A percentile compares a stretch with the other conserved stretches of the same genome.
These are phyloP conservation scores for Hyaloscypha bicolor DNA, from an alignment of 495 filamentous ascomycete genomes.

Conservation along the genomic window DNA sequence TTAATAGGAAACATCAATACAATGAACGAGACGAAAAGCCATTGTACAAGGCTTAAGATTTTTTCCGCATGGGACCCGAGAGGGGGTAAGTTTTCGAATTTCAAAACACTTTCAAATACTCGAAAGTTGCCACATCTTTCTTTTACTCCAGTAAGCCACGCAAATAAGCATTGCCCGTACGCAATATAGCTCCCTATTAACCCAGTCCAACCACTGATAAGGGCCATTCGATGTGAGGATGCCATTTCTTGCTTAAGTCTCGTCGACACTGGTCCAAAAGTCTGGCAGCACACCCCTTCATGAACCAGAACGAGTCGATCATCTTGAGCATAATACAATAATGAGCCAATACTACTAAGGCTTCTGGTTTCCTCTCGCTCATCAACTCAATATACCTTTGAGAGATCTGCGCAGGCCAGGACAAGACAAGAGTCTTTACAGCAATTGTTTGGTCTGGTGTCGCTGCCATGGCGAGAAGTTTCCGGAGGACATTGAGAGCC, in stretches of 20 bases:
- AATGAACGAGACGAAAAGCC: no score
- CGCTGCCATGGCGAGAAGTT: background rate
- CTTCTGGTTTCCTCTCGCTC: slow-evolving; percentile 34
- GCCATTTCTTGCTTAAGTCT: slow-evolving; percentile 36
- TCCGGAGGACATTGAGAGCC: background rate
- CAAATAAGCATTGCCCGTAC: no score
- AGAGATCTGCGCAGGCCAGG: slow-evolving; percentile 11
- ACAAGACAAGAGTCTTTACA: background rate
- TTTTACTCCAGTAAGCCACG: no score
- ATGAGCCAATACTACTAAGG: slow-evolving; percentile 44
- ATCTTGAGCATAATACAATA: slow-evolving; percentile 43
- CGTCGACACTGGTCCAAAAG: slow-evolving; percentile 38
- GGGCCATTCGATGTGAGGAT: slow-evolving; percentile 43
- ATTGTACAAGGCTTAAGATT: no score
- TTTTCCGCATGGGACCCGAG: no score
- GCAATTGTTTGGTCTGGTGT: slow-evolving; percentile 1
- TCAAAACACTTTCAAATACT: no score
- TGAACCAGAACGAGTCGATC: slow-evolving; percentile 42
- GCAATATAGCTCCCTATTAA: background rate
- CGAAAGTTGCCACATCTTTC: no score
- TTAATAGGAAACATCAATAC: no score
- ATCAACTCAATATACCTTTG: slow-evolving; percentile 16
- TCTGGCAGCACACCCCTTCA: slow-evolving; percentile 39
- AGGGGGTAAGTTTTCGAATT: no score
- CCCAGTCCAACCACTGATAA: slow-evolving; percentile 18